Evolutionary conservation across 352 stramenopile genomes (phyloP).

Genomic region (Elongisporangium anandrum): DNA sequence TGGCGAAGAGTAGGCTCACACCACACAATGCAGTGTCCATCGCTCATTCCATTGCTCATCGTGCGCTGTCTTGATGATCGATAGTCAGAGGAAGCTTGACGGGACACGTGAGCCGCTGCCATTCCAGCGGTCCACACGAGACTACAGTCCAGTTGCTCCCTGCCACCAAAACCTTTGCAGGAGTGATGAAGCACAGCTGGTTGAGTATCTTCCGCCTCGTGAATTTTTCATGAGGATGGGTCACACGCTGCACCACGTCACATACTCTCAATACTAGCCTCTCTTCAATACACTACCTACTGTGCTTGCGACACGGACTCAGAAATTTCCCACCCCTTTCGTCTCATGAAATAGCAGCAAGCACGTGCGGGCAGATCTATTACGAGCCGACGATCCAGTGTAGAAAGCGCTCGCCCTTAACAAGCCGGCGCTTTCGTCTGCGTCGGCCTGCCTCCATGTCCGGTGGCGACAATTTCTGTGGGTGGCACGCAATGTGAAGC

Average conservation of each 20-base stretch:
- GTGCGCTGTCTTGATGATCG: too few relatives aligned
- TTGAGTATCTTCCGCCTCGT: too few relatives aligned
- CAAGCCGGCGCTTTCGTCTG: too few relatives aligned
- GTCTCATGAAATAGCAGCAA: background rate
- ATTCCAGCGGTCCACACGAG: too few relatives aligned
- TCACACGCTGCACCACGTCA: background rate
- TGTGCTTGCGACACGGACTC: background rate
- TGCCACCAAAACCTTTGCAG: too few relatives aligned
- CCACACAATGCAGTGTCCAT: too few relatives aligned
- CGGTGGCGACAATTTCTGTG: background rate
- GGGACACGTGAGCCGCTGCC: too few relatives aligned
- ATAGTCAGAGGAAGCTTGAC: too few relatives aligned
- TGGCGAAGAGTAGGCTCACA: too few relatives aligned
- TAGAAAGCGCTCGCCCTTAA: background rate
- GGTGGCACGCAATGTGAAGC: background rate
- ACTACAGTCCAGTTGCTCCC: too few relatives aligned
- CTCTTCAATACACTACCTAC: background rate
- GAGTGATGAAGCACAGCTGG: too few relatives aligned
- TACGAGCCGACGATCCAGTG: background rate
- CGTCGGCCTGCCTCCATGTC: background rate
- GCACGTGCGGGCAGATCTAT: background rate
- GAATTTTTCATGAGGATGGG: background rate
- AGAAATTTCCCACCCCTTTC: background rate
- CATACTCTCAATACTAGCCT: background rate
- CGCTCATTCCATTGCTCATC: too few relatives aligned